Evolutionary conservation across 768 basidiomycete genomes (phyloP).

Genomic region (Lanmaoa pseudosensibilis): DNA sequence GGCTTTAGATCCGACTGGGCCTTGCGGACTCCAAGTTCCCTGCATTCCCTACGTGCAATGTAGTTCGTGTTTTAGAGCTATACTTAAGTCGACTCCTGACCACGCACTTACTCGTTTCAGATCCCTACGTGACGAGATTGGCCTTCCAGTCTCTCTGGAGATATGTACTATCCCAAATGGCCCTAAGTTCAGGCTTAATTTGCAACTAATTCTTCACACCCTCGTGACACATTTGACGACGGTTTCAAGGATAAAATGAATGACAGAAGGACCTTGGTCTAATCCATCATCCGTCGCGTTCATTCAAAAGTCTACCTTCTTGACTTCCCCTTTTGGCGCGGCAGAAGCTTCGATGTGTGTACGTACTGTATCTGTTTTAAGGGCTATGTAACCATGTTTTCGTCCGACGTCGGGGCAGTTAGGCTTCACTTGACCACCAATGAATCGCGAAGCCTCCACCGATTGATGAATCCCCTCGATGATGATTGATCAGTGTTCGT

Average conservation of each 20-base stretch:
- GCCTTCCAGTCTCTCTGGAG: not conserved
- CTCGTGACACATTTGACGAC: not conserved
- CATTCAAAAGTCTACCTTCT: not conserved
- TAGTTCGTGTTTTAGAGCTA: not conserved
- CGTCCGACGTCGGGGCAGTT: not conserved
- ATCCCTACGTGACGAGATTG: not conserved
- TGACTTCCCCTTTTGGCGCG: not conserved
- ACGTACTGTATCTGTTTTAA: not conserved
- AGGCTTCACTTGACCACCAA: not conserved
- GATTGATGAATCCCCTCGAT: not conserved
- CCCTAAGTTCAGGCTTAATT: not conserved
- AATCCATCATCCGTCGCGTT: not conserved
- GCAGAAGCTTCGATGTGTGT: not conserved
- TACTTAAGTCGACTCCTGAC: no score
- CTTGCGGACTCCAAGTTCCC: no score
- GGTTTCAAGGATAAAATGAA: not conserved
- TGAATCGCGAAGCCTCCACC: not conserved
- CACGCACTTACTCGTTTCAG: not conserved
- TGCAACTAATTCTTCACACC: not conserved
- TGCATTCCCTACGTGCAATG: not conserved
- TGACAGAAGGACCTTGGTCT: not conserved
- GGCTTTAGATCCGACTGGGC: not conserved
- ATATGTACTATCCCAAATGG: not conserved
- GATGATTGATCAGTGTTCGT: not conserved
- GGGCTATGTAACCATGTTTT: not conserved